Percentiles rank a stretch among this genome's conserved stretches.
Conservation (phyloP, 2,329 filamentous ascomycete species). For the Mycosphaerella sp. region DNA sequence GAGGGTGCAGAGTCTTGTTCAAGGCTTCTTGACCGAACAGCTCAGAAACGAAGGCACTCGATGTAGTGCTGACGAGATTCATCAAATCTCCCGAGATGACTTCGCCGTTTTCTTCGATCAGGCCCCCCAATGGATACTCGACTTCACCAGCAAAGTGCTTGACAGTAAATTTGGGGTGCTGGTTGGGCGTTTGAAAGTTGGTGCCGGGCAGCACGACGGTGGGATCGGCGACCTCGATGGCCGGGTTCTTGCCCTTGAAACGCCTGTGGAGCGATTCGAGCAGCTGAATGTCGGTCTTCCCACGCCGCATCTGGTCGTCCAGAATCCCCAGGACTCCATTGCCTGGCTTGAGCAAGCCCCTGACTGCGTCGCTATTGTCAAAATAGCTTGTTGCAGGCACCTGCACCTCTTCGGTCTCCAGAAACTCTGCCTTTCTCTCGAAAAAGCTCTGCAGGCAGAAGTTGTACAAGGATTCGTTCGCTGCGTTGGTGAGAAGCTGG, state of each 20-base stretch:
- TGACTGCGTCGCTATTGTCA: slow-evolving; percentile 92
- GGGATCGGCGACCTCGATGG: slow-evolving; percentile 71
- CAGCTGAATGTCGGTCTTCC: slow-evolving; percentile 82
- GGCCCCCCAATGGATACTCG: slow-evolving; percentile 78
- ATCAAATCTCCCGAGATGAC: slow-evolving; percentile 93
- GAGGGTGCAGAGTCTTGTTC: slow-evolving; percentile 86
- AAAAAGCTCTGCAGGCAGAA: slow-evolving; percentile 94
- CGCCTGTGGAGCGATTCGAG: slow-evolving; percentile 86
- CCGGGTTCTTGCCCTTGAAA: slow-evolving; percentile 89
- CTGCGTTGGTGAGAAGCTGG: slow-evolving; percentile 90
- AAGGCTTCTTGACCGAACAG: slow-evolving; percentile 95
- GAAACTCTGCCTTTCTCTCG: slow-evolving; percentile 82
- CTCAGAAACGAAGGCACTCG: slow-evolving; percentile 79
- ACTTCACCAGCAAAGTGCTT: slow-evolving; percentile 96
- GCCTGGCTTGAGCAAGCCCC: slow-evolving; percentile 81
- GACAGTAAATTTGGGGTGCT: slow-evolving; percentile 75
- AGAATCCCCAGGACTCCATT: slow-evolving; percentile 92
- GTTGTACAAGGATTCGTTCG: slow-evolving; percentile 86
- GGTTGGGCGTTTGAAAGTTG: slow-evolving; percentile 82
- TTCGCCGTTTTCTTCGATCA: slow-evolving; percentile 94
- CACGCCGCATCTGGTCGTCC: slow-evolving; percentile 88
- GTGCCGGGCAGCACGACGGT: slow-evolving; percentile 75
- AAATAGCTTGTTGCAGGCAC: slow-evolving; percentile 94
- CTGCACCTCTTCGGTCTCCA: slow-evolving; percentile 88
- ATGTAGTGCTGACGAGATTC: slow-evolving; percentile 83